These are phyloP conservation scores for Malania oleifera DNA, from an alignment of 164 flowering plant genomes.

Conservation along the genomic window DNA sequence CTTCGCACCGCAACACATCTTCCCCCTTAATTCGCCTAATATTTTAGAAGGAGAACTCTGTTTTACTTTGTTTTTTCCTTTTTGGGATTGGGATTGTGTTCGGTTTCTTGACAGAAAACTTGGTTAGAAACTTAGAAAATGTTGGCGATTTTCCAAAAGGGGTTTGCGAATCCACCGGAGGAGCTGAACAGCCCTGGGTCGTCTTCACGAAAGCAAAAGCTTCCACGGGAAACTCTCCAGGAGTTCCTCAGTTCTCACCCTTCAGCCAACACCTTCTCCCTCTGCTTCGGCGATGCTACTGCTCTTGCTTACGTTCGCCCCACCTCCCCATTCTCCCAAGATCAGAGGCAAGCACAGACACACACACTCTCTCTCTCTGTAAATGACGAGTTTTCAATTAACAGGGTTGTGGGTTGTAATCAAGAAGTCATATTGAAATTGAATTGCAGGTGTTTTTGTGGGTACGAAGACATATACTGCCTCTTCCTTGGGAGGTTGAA, in stretches of 20 bases:
- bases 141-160: slow-evolving; percentile 86
- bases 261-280: slow-evolving; percentile 39
- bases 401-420: neutral
- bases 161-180: slow-evolving; percentile 76
- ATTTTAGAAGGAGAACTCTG: too few species aligned
- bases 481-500: slow-evolving; percentile 68
- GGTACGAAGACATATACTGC: slow-evolving; percentile 74
- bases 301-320: slow-evolving; percentile 57
- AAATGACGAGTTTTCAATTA: neutral
- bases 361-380: neutral
- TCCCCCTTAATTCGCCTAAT: too few species aligned
- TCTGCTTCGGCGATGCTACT: slow-evolving; percentile 52
- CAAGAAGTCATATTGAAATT: too few species aligned
- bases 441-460: slow-evolving; percentile 67
- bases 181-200: slow-evolving; percentile 84
- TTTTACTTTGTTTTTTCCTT: too few species aligned
- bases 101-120: too few species aligned
- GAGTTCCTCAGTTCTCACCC: slow-evolving; percentile 54
- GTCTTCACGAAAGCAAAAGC: slow-evolving; percentile 34
- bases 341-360: slow-evolving; percentile 46
- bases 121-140: too few species aligned
- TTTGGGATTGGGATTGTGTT: too few species aligned
- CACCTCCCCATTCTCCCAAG: slow-evolving; percentile 17
- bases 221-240: slow-evolving; percentile 61
- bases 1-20: too few species aligned